These are phyloP conservation scores for Aspergillus felis DNA, from an alignment of 2,329 filamentous ascomycete species.

Conservation along the genomic window DNA sequence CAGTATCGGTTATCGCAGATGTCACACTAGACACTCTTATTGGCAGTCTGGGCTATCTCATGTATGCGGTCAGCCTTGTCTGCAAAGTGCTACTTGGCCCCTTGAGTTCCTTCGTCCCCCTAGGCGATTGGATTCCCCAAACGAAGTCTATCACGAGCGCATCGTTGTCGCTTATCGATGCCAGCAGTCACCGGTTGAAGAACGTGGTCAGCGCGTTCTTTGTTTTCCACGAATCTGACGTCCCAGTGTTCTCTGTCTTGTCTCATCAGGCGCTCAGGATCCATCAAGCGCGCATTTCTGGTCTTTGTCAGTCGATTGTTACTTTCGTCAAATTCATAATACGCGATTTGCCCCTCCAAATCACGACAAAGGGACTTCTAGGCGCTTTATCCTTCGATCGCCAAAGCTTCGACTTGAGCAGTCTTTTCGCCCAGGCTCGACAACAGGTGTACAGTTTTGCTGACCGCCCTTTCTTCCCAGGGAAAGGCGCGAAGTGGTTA, in stretches of 20 bases:
- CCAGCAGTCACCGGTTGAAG: slow-evolving; percentile 37
- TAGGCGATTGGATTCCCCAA: slow-evolving; percentile 32
- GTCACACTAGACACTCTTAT: slow-evolving; percentile 72
- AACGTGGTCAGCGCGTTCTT: slow-evolving; percentile 38
- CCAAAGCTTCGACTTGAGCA: slow-evolving; percentile 14
- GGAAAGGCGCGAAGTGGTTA: slow-evolving; percentile 25
- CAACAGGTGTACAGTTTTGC: slow-evolving; percentile 20
- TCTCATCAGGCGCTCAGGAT: slow-evolving; percentile 66
- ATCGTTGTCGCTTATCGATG: slow-evolving; percentile 41
- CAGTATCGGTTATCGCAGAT: slow-evolving; percentile 71
- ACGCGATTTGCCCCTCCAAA: slow-evolving; percentile 34
- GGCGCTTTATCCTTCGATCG: slow-evolving; percentile 19
- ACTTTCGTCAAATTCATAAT: slow-evolving; percentile 40
- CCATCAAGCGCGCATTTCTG: slow-evolving; percentile 53
- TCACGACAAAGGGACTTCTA: slow-evolving; percentile 25
- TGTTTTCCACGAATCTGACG: slow-evolving; percentile 53
- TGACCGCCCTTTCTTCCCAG: slow-evolving; percentile 19
- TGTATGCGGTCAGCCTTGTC: slow-evolving; percentile 38
- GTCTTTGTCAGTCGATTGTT: slow-evolving; percentile 40
- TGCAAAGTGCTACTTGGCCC: slow-evolving; percentile 32
- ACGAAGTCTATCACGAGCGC: slow-evolving; percentile 37
- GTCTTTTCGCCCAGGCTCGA: slow-evolving; percentile 12
- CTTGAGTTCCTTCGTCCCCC: slow-evolving; percentile 31
- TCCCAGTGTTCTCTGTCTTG: slow-evolving; percentile 71
- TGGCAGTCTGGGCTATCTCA: slow-evolving; percentile 55